Conservation (phyloP, 2,329 filamentous ascomycete genomes). For the Alternaria infectoria region DNA sequence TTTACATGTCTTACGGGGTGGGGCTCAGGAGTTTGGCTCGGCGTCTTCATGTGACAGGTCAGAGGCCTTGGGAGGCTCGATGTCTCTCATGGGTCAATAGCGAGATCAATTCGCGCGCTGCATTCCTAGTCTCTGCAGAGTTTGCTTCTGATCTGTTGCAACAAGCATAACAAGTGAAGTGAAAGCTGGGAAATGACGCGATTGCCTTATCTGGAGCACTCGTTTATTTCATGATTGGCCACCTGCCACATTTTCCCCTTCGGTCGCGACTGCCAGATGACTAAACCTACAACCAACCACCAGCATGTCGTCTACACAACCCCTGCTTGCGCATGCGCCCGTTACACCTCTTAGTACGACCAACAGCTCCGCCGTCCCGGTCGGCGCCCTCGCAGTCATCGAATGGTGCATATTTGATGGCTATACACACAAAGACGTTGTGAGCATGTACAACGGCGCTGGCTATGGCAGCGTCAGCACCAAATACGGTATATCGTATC, state of each 20-base stretch:
- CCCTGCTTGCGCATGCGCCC: background rate
- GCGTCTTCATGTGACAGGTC: background rate
- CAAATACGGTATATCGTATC: background rate
- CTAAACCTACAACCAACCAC: background rate
- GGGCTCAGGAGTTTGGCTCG: background rate
- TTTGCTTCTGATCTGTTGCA: no score
- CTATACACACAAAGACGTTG: background rate
- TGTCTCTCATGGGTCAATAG: background rate
- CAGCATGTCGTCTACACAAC: background rate
- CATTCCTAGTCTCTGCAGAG: background rate
- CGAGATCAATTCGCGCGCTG: background rate
- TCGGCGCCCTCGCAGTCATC: background rate
- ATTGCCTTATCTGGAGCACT: background rate
- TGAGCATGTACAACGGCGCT: background rate
- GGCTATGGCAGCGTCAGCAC: background rate
- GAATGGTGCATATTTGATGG: background rate
- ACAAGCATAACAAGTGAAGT: background rate
- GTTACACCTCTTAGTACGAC: background rate
- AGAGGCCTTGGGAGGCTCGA: background rate
- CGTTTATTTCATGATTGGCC: background rate
- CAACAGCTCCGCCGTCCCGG: background rate
- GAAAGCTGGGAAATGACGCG: background rate
- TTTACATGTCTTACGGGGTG: no score
- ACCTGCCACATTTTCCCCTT: background rate
- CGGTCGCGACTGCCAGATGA: background rate